A percentile compares a stretch with the other conserved stretches of the same genome.
Conservation (phyloP, 2,329 filamentous ascomycete species). For the Teratosphaeria zuluensis region DNA sequence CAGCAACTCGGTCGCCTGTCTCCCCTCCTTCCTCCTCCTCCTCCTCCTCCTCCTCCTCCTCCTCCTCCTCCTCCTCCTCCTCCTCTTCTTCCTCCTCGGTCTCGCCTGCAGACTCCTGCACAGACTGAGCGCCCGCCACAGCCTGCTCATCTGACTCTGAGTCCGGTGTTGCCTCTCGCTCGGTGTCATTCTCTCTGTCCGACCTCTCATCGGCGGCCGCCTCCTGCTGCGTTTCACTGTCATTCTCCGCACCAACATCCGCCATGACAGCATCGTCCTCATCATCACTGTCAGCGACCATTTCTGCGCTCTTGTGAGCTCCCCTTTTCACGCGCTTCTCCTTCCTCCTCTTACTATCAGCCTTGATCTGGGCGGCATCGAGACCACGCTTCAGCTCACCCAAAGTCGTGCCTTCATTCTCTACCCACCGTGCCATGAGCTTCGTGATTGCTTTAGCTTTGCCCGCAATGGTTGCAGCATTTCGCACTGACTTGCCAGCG, state of each 20-base stretch:
- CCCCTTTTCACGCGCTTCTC: background rate
- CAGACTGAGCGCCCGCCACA: too few species aligned
- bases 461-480: constrained; percentile 2
- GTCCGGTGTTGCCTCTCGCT: background rate
- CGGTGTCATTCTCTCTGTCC: background rate
- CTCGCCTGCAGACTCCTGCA: too few species aligned
- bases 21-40: too few species aligned
- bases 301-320: background rate
- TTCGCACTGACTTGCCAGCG: background rate
- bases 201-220: background rate
- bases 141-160: background rate
- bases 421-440: background rate
- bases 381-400: background rate
- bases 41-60: background rate
- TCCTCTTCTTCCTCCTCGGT: too few species aligned
- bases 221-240: background rate
- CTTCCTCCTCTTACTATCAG: background rate
- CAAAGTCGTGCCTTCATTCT: background rate
- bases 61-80: background rate
- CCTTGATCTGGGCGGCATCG: background rate
- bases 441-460: constrained; percentile 2
- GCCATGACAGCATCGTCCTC: background rate
- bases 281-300: background rate
- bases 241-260: background rate
- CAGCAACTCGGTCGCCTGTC: too few species aligned